A percentile compares a stretch with the other conserved stretches of the same genome.
Conservation (phyloP, 116 monocot genomes). For the Cymodocea nodosa region DNA sequence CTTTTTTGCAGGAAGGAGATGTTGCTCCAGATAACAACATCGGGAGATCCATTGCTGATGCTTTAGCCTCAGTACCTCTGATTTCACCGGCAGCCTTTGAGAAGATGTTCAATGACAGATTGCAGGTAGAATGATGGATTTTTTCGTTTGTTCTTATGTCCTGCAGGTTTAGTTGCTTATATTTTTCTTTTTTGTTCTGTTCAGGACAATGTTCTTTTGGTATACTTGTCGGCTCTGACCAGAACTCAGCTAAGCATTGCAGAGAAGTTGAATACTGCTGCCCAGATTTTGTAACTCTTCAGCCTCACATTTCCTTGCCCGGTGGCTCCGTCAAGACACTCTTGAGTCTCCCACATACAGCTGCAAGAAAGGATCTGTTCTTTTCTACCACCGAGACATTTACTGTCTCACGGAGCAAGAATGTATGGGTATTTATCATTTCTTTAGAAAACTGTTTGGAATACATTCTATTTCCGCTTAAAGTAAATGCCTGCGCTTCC, state of each 20-base stretch:
- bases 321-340: too few relatives aligned
- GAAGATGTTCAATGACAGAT: constrained; percentile 76
- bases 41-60: constrained; percentile 61
- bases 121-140: constrained; percentile 41
- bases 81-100: constrained; percentile 75
- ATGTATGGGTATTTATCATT: too few relatives aligned
- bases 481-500: too few relatives aligned
- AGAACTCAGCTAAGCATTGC: constrained; percentile 80
- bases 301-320: too few relatives aligned
- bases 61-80: constrained; percentile 60
- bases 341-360: too few relatives aligned
- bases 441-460: too few relatives aligned
- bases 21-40: constrained; percentile 62
- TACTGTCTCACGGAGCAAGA: too few relatives aligned
- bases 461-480: too few relatives aligned
- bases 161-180: background rate
- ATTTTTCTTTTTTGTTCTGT: background rate
- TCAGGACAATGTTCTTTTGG: constrained; percentile 76
- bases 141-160: background rate
- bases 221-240: constrained; percentile 64
- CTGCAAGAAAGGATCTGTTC: too few relatives aligned
- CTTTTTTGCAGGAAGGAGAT: constrained; percentile 42
- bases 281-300: constrained; percentile 50
- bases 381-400: too few relatives aligned
- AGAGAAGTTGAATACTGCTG: constrained; percentile 95